These are phyloP conservation scores for Mucuna pruriens DNA, from an alignment of 306 rosid species.

Conservation along the genomic window DNA sequence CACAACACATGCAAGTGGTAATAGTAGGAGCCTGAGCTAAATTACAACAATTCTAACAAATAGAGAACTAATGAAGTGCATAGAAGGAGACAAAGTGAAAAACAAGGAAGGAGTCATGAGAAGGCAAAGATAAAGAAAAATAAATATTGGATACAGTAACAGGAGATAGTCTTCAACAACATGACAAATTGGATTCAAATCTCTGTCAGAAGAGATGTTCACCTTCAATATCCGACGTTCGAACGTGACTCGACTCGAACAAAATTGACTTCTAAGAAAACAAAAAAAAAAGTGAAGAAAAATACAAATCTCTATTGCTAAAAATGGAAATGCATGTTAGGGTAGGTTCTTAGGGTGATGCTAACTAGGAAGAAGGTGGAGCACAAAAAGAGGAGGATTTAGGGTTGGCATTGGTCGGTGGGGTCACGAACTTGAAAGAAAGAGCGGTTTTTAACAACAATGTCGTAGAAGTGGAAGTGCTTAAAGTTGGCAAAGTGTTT, in stretches of 20 bases:
- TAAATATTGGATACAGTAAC: too few species aligned
- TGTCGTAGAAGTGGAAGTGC: conserved; percentile 72
- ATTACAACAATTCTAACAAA: background rate
- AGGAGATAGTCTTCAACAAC: too few species aligned
- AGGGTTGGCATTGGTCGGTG: background rate
- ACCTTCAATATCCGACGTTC: too few species aligned
- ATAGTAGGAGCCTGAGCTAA: background rate
- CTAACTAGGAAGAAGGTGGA: background rate
- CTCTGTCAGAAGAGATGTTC: too few species aligned
- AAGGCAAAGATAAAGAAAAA: background rate
- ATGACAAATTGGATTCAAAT: too few species aligned
- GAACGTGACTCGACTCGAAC: too few species aligned
- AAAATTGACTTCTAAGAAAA: too few species aligned
- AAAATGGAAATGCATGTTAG: background rate
- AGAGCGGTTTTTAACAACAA: conserved; percentile 74
- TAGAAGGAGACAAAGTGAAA: background rate
- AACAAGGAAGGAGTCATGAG: background rate
- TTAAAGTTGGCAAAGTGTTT: conserved; percentile 53
- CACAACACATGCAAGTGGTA: background rate
- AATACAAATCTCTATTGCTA: background rate
- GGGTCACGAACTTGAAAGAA: conserved; percentile 82
- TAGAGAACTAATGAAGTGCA: background rate
- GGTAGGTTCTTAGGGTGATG: background rate
- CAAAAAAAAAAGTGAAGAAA: too few species aligned
- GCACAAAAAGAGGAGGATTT: too few species aligned